A percentile compares a stretch with the other conserved stretches of the same genome.
phyloP scores from a whole-genome alignment of 108 stramenopile species.

The Cyclotella atomus region DNA sequence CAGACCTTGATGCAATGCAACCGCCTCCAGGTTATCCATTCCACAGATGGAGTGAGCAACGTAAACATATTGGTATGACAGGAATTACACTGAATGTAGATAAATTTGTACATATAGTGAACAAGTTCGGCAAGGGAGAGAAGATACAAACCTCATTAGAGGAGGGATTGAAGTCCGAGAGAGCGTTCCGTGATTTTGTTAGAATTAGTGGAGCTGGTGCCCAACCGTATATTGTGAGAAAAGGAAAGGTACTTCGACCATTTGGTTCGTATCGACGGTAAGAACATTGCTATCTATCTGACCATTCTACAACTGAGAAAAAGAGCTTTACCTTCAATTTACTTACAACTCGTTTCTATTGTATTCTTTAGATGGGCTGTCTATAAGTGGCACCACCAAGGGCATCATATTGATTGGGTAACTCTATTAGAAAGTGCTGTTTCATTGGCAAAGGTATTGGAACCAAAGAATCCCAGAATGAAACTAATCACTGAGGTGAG shows the following conservation, averaged over 20 bases:
- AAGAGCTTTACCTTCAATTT: too few relatives aligned
- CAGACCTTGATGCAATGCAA: slow-evolving; percentile 22
- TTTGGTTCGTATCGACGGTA: slow-evolving; percentile 16
- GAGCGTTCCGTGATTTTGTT: slow-evolving; percentile 18
- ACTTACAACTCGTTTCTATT: too few relatives aligned
- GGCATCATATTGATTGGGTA: slow-evolving; percentile 38
- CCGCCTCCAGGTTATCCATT: slow-evolving; percentile 30
- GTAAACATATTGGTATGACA: slow-evolving; percentile 1
- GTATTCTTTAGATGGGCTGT: slow-evolving; percentile 32
- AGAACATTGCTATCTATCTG: too few relatives aligned
- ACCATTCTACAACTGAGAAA: too few relatives aligned
- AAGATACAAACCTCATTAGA: slow-evolving; percentile 18
- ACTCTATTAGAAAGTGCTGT: slow-evolving; percentile 38
- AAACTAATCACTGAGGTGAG: slow-evolving; percentile 31
- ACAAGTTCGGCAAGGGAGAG: slow-evolving; percentile 26
- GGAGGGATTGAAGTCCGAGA: slow-evolving; percentile 19
- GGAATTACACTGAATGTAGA: slow-evolving; percentile 32
- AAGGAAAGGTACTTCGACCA: slow-evolving; percentile 29
- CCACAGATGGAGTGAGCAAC: slow-evolving; percentile 23
- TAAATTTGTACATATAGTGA: slow-evolving; percentile 33
- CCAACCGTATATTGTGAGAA: slow-evolving; percentile 24
- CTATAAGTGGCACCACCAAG: slow-evolving; percentile 36
- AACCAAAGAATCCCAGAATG: slow-evolving; percentile 29
- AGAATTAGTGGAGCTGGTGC: slow-evolving; percentile 15
- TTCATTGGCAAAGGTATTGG: slow-evolving; percentile 28